Evolutionary conservation across 352 stramenopile genomes (phyloP), one percentile per base, ranked within the genome.

Genomic region (Elongisporangium undulatum): DNA sequence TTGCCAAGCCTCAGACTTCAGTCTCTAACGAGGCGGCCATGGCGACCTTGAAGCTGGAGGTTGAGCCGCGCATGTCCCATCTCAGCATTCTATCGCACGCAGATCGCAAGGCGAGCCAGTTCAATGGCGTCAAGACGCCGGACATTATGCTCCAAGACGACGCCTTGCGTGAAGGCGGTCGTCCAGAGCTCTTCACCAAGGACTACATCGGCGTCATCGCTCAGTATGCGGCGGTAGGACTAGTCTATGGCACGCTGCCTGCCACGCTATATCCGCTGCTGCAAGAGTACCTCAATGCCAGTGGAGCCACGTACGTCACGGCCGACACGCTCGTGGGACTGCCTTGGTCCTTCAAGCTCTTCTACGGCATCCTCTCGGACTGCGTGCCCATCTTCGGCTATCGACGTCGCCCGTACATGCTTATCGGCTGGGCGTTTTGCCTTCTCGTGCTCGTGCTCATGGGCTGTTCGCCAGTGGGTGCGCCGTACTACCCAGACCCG

Each of bases 401-500:
- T 55, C 73, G 73, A 48, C 69, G 73, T 57, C 69, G 69, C 41
- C 66, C 73, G 1, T 82, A 66, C 52, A 78, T 82, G 64, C 54
- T 82, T 15, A 55, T 82, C n/a, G 73, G 73, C 15, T 82, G 73
- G 72, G 21, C 49, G 10, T 82, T 82, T 7, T 85, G 67, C 48
- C 66, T 82, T 53, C 7, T 63, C 1, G 80, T 80, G 69, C 59
- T 86, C 2, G 10, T 87, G 49, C 29, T 87, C 52, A 85, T 90
- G 71, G 70, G 68, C 17, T 41, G 68, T 13, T 67, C 72, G 49
- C 64, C 64, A 0, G 68, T 82, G 21, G 72, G 76, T 15, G 24
- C 68, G n/a, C 79, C 79, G 41, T 92, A 92, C 76, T 92, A 77
- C 62, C 58, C 61, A 1, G 49, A 77, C 4, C 38, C 63, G 2